Base-by-base conservation (phyloP, 495 filamentous ascomycete genomes). In the Penicillium tannophilum region DNA sequence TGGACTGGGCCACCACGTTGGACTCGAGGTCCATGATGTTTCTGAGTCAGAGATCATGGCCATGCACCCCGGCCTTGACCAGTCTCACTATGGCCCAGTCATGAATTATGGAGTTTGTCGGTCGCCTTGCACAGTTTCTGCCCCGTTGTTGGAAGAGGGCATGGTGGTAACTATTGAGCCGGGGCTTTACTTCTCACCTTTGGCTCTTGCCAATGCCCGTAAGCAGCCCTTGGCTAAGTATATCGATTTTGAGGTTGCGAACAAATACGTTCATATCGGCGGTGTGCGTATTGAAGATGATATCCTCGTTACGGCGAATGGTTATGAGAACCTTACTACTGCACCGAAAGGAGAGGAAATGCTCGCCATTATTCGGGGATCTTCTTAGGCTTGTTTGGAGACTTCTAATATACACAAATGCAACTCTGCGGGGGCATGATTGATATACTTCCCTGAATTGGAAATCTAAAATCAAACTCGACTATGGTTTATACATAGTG, bases 271-370 rank as follows among this genome's bases (percentile, higher is more conserved):
- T 61, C 78, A 78, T 26, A 86, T 97, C 23, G 93, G 93, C 17
- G 93, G 93, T 14, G 92, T 94, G 30, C 83, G 93, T 36, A 93
- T 98, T 60, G 93, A 98, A 76, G 93, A 97, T 72, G 89, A 92
- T 70, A 88, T 97, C 50, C 78, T 96, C 11, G 86, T 96, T 14
- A 96, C 91, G 3, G 78, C 81, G 26, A 78, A 81, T 35, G 91
- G 91, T 24, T 86, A 86, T 64, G 89, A 95, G 73, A 93, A 93
- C 63, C 72, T 97, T 64, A 96, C 92, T 1, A 87, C 82, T 7
- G 91, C 90, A 45, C 90, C 91, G 0, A 95, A 92, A 73, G 90
- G 88, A 0, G 79, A 88, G 43, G 88, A 78, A 53, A 86, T 86
- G 77, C 72, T 90, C 67, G 77, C 82, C 58, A 82, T 87, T 57